Base-by-base conservation (phyloP, 257 asterid genomes). In the Leptodermis oblonga region DNA sequence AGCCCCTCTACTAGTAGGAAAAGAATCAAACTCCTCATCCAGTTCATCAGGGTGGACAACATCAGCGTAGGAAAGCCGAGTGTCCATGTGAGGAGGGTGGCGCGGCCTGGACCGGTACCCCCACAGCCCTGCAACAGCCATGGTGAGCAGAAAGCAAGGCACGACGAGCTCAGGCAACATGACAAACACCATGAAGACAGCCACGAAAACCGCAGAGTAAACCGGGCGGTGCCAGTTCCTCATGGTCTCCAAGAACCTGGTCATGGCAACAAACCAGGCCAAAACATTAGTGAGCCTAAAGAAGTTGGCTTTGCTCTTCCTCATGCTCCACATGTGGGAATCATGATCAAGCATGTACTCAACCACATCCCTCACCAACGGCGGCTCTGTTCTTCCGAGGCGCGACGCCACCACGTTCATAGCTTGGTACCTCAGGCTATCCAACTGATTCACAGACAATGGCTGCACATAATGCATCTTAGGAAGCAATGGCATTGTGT, bases 331-430 rank as follows among this genome's bases (percentile, higher is more conserved):
- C 96, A 87, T 86, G 30, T 89, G 93, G 1, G 95, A 85, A 28
- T 88, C 96, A 12, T 87, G 95, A 68, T 91, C 97, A n/a, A 91
- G 92, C 97, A 91, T 89, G 87, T 86, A 89, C 76, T 91, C 97
- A 0, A 91, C 95, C 55, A 91, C 95, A 51, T 91, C 97, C 39
- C 95, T 65, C 20, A 95, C 92, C 33, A 91, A 36, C 0, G 97
- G 93, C 4, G 97, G 97, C 80, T 91, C 97, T 0, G 96, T 81
- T 10, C 97, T 82, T 15, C 90, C 83, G 7, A 91, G 86, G 84
- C 96, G 81, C 7, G 82, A 70, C 2, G 92, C 91, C 71, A 91
- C 93, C 12, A 87, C 97, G n/a, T 79, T 89, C 92, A 82, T 79
- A 15, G 97, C 97, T 52, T 91, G 97, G 77, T 86, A 82, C 76